A percentile compares a stretch with the other conserved stretches of the same genome.
Evolutionary conservation across 805 yeast species (phyloP).

Genomic region (Zygotorulaspora chibaensis): DNA sequence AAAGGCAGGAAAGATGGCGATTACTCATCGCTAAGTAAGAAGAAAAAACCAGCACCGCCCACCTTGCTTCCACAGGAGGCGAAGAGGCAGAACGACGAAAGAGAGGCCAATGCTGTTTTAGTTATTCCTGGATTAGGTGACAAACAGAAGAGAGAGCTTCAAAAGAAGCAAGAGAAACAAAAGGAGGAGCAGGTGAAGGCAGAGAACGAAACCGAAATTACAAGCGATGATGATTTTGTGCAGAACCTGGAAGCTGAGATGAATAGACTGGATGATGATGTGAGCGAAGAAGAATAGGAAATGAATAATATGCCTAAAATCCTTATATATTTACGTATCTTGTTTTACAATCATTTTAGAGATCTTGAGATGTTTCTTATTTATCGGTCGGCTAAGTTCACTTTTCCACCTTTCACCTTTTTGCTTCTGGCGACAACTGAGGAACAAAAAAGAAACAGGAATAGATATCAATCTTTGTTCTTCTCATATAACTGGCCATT

Average conservation of each 20-base stretch:
- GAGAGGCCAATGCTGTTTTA: conserved; percentile 32
- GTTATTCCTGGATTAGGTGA: conserved; percentile 31
- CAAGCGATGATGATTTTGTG: conserved; percentile 36
- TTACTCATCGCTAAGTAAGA: conserved; percentile 9
- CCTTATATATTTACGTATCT: too few species aligned
- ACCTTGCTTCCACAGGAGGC: conserved; percentile 31
- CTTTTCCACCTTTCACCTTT: neutral
- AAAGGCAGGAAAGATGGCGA: conserved; percentile 6
- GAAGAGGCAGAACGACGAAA: conserved; percentile 30
- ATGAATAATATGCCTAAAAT: neutral
- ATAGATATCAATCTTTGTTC: neutral
- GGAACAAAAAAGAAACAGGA: neutral
- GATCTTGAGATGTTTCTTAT: too few species aligned
- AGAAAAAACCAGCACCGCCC: conserved; percentile 33
- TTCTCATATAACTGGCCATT: too few species aligned
- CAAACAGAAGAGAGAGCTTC: conserved; percentile 14
- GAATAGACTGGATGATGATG: conserved; percentile 30
- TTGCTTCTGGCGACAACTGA: neutral
- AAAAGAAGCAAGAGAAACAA: conserved; percentile 4
- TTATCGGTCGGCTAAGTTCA: neutral
- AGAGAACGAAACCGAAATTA: conserved; percentile 15
- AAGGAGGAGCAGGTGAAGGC: conserved; percentile 3
- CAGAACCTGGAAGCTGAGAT: conserved; percentile 34
- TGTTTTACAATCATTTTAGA: too few species aligned
- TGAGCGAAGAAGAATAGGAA: conserved; percentile 29